These are phyloP conservation scores for Hura crepitans DNA, from an alignment of 441 rosid genomes.

Conservation along the genomic window DNA sequence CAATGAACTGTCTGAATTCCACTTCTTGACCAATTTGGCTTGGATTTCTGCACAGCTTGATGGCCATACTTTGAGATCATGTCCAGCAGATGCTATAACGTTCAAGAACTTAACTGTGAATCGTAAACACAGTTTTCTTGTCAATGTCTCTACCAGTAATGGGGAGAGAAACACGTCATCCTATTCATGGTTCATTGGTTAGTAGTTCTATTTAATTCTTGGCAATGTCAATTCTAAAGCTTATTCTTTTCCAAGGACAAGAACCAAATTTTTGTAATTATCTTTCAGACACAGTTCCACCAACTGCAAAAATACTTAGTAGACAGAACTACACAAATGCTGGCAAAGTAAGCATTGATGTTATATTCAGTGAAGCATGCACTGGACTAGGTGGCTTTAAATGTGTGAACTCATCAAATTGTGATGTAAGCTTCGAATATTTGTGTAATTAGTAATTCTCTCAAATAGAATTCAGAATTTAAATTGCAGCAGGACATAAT, in stretches of 20 bases:
- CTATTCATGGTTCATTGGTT: slow-evolving; percentile 58
- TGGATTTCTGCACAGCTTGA: slow-evolving; percentile 40
- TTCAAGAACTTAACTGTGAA: slow-evolving; percentile 42
- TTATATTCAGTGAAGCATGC: slow-evolving; percentile 52
- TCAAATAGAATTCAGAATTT: background rate
- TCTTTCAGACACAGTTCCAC: slow-evolving; percentile 40
- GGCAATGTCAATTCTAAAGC: background rate
- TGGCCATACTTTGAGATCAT: slow-evolving; percentile 35
- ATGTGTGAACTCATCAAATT: slow-evolving; percentile 47
- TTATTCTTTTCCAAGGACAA: background rate
- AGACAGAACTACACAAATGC: slow-evolving; percentile 42
- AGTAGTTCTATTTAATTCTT: slow-evolving; percentile 11
- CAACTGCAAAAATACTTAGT: slow-evolving; percentile 46
- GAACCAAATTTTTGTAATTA: background rate
- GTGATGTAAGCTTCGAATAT: slow-evolving; percentile 40
- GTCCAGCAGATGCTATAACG: slow-evolving; percentile 31
- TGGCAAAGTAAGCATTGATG: slow-evolving; percentile 35
- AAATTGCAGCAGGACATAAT: background rate
- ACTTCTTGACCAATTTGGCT: slow-evolving; percentile 8
- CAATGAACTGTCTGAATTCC: background rate
- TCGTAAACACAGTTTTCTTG: slow-evolving; percentile 37
- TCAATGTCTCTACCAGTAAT: slow-evolving; percentile 37
- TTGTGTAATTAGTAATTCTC: background rate
- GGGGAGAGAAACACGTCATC: slow-evolving; percentile 44
- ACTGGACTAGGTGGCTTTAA: slow-evolving; percentile 44